A percentile compares a stretch with the other conserved stretches of the same genome.
These are phyloP conservation scores for Zygosaccharomyces sapae DNA, from an alignment of 1,139 yeast genomes.

Conservation along the genomic window DNA sequence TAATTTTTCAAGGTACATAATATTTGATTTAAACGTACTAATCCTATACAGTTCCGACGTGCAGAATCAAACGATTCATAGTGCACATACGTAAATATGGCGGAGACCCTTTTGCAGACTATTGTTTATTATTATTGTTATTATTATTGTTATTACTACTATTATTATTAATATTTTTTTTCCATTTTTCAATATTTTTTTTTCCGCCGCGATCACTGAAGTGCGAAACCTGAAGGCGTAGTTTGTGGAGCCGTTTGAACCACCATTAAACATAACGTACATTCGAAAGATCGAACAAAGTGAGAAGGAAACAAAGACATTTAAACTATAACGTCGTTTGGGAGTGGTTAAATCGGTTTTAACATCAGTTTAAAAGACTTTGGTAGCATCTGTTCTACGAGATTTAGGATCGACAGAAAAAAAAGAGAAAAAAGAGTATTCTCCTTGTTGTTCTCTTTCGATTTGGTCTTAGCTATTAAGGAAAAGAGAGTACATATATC, in stretches of 20 bases:
- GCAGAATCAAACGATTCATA: neutral
- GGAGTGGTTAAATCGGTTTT: too few species aligned
- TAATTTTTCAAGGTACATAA: too few species aligned
- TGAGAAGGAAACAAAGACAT: neutral
- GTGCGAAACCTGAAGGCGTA: neutral
- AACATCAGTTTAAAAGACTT: too few species aligned
- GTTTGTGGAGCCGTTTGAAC: neutral
- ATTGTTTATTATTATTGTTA: neutral
- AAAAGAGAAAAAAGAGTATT: neutral
- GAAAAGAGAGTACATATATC: neutral
- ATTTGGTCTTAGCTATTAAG: neutral
- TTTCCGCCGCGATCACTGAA: neutral
- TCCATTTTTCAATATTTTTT: neutral
- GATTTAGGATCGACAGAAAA: too few species aligned
- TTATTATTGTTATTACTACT: neutral
- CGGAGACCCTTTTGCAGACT: too few species aligned
- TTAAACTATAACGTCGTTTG: neutral
- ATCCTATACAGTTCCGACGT: too few species aligned
- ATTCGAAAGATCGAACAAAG: neutral
- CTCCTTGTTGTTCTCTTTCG: neutral
- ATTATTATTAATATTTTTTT: neutral
- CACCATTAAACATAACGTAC: neutral
- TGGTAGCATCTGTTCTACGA: too few species aligned
- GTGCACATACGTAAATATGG: too few species aligned
- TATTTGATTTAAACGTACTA: too few species aligned